A percentile compares a stretch with the other conserved stretches of the same genome.
These are phyloP conservation scores for Theobroma grandiflorum DNA, from an alignment of 441 rosid genomes.

Conservation along the genomic window DNA sequence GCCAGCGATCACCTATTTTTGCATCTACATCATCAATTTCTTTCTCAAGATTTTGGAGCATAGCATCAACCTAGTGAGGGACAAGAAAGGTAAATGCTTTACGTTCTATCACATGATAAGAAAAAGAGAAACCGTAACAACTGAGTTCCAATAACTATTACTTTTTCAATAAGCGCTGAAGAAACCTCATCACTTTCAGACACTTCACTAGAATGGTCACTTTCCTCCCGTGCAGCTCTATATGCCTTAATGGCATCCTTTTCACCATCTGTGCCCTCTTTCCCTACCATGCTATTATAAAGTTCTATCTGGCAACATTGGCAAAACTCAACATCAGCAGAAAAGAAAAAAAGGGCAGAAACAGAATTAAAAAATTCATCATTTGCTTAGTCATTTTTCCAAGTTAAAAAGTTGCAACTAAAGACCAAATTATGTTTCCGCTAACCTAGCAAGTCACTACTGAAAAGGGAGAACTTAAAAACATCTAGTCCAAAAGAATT, in stretches of 20 bases:
- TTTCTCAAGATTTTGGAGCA: constrained; percentile 95
- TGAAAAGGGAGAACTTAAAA: background rate
- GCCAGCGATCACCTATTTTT: constrained; percentile 91
- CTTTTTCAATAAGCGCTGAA: constrained; percentile 70
- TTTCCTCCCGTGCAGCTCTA: constrained; percentile 83
- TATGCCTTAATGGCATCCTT: constrained; percentile 80
- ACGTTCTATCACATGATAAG: background rate
- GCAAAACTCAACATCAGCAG: background rate
- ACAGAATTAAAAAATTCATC: background rate
- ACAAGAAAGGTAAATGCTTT: background rate
- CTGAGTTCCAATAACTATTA: constrained; percentile 30
- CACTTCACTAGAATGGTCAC: constrained; percentile 61
- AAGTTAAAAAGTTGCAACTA: constrained; percentile 5
- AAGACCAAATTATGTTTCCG: background rate
- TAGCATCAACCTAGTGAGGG: constrained; percentile 70
- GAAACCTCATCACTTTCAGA: constrained; percentile 64
- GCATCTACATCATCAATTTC: constrained; percentile 94
- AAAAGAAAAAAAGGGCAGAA: background rate
- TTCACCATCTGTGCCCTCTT: constrained; percentile 76
- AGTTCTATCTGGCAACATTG: constrained; percentile 63
- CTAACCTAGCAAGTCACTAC: background rate
- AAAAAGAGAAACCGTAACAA: background rate
- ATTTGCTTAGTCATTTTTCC: constrained; percentile 1
- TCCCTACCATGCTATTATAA: constrained; percentile 88
- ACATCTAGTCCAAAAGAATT: background rate